Evolutionary conservation across 169 alveolate species (phyloP), one percentile per base, ranked within the genome.

Genomic region (Cryptosporidium ubiquitum): DNA sequence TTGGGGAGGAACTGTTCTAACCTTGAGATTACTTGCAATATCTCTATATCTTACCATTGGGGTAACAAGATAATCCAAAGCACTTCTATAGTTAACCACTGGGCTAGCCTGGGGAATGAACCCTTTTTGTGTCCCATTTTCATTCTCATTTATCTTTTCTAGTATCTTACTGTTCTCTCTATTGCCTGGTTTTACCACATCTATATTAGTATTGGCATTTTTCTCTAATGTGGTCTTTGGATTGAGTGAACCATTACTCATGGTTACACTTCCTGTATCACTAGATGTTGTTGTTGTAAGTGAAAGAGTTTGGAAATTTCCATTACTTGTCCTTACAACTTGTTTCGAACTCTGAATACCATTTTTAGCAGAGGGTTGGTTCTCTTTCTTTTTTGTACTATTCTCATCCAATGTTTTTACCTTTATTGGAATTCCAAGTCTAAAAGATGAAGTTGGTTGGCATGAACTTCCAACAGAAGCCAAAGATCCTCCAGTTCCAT

Each of bases 11-110:
- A 79, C 68, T 1, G 89, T 79, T 18, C 47, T 61, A 26, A 79
- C 89, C 52, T 79, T 79, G 26, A 42, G 69, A 40, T 64, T 79
- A 64, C 68, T 61, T 26, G 64, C 58, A 40, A 79, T 64, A 79
- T 79, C 89, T 42, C 89, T 35, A 20, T 79, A 79, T 44, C 89
- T 79, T 14, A 79, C 89, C 89, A 79, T 39, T 9, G 89, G 89
- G 3, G 89, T 79, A 10, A 79, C 89, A 10, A 79, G 51, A 61
- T 79, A 79, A 12, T 79, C 89, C 37, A 79, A 64, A 16, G 89
- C 61, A 64, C 79, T 61, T 37, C 89, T 79, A 64, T 64, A 79
- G 42, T 79, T 79, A 9, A 79, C 37, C 23, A 79, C 75, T 3
- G 89, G 89, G 0, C 89, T 79, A 10, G 89, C 89, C 40, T 79